Base-by-base conservation (phyloP, 441 rosid species). In the Gossypium davidsonii region DNA sequence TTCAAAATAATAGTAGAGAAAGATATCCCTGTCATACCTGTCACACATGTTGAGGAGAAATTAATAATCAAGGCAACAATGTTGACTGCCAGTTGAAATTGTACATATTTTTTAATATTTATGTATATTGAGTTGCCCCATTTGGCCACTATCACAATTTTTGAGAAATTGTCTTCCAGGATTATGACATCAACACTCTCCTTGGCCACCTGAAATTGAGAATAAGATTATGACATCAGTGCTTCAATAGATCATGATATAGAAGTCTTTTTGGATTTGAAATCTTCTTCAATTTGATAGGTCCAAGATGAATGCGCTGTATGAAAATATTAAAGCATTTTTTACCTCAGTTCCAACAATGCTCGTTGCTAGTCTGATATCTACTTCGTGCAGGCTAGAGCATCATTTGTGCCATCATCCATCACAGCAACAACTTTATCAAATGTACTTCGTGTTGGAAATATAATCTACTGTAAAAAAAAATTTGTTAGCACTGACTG, bases 361-460 rank as follows among this genome's bases (percentile, higher is more conserved):
- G 73, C 94, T 90, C 90, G 85, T 89, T 57, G 94, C 94, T 44
- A 88, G 83, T 74, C 91, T 87, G 71, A 89, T 89, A 73, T 89
- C 94, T 63, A 90, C 89, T 73, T 89, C 90, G 57, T 89, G 91
- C 61, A 88, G 82, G 18, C 91, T 44, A 91, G 94, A 51, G 91
- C 90, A 86, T 89, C 94, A 80, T 89, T 89, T 76, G 94, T 88
- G 71, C 94, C 94, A 77, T 89, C 94, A 62, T 91, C 94, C 37
- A 90, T 89, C 75, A 85, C 91, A 3, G 91, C 88, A 57, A 89
- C 91, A 20, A 89, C 94, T 84, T 87, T 91, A 62, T 88, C 84
- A 55, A 94, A 88, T 58, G 87, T 87, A 34, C 90, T 88, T 46
- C 89, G 79, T 37, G 42, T 37, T 7, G 42, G 10, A 37, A 7